Evolutionary conservation across 108 stramenopile species (phyloP).

Genomic region (Cyclotella atomus): DNA sequence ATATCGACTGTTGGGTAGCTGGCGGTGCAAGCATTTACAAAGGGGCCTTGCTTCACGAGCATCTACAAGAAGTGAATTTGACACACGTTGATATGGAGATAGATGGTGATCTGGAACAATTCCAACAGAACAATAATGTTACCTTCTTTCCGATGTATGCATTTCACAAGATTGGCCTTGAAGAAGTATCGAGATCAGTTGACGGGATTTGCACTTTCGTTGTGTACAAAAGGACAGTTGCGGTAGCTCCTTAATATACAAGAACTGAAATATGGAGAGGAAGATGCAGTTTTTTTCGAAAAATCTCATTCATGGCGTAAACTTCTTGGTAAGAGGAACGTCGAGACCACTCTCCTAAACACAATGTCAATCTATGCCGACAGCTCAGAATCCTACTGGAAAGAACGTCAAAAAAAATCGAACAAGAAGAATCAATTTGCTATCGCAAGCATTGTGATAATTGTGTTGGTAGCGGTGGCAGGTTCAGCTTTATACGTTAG

Average conservation of each 20-base stretch:
- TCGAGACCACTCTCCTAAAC: no score
- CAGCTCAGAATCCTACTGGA: conserved; percentile 37
- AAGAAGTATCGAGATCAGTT: conserved; percentile 19
- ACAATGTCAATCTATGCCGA: conserved; percentile 43
- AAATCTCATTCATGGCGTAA: no score
- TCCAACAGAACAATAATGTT: neutral
- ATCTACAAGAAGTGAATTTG: conserved; percentile 59
- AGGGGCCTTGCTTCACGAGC: conserved; percentile 66
- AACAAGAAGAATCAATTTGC: conserved; percentile 2
- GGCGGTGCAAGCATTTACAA: conserved; percentile 77
- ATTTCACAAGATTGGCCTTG: conserved; percentile 13
- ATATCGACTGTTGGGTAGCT: conserved; percentile 75
- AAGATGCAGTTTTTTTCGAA: no score
- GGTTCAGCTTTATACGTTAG: conserved; percentile 8
- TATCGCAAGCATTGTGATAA: neutral
- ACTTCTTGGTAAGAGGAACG: no score
- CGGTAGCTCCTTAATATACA: no score
- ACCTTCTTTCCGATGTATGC: conserved; percentile 31
- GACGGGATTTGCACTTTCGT: conserved; percentile 27
- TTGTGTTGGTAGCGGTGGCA: conserved; percentile 5
- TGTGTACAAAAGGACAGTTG: conserved; percentile 7
- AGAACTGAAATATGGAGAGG: no score
- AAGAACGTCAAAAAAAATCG: conserved; percentile 38
- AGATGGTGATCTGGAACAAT: neutral
- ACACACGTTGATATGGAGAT: conserved; percentile 49